Conservation (phyloP, 495 filamentous ascomycete species). For the Sabuloglossum arenarium region DNA sequence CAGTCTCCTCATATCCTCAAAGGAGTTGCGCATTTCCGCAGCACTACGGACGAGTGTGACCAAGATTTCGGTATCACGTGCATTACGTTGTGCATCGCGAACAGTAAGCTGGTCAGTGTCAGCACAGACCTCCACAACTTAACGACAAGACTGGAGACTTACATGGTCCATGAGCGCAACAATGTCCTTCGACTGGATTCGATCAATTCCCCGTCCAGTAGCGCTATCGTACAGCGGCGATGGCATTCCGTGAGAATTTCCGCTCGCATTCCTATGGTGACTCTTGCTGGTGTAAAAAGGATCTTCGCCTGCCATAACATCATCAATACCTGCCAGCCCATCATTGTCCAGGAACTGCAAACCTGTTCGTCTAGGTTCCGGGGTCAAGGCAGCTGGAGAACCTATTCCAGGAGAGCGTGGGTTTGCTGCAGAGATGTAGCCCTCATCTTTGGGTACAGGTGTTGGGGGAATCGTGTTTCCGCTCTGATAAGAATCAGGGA, state of each 20-base stretch:
- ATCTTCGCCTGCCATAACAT: conserved; percentile 36
- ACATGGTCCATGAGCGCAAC: conserved; percentile 94
- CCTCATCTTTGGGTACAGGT: conserved; percentile 52
- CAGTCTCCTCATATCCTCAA: conserved; percentile 89
- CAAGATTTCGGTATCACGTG: conserved; percentile 88
- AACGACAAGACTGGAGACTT: conserved; percentile 19
- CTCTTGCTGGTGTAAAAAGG: conserved; percentile 27
- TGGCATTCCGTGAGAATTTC: conserved; percentile 74
- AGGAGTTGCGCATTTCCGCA: conserved; percentile 91
- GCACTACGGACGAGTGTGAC: conserved; percentile 85
- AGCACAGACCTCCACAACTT: conserved; percentile 11
- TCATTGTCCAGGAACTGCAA: conserved; percentile 34
- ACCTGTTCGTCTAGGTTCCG: conserved; percentile 37
- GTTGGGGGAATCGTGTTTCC: conserved; percentile 19
- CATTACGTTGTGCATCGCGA: conserved; percentile 89
- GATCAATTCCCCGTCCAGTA: conserved; percentile 72
- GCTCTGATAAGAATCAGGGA: conserved; percentile 5
- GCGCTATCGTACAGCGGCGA: conserved; percentile 82
- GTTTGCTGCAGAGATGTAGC: conserved; percentile 74
- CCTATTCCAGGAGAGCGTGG: conserved; percentile 23
- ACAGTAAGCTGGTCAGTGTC: conserved; percentile 57
- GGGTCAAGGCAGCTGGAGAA: conserved; percentile 29
- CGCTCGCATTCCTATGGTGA: conserved; percentile 56
- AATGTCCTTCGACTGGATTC: conserved; percentile 93
- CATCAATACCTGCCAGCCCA: conserved; percentile 33